Conservation (phyloP, 73 alveolate species). For the Tetrahymena elliotti region DNA sequence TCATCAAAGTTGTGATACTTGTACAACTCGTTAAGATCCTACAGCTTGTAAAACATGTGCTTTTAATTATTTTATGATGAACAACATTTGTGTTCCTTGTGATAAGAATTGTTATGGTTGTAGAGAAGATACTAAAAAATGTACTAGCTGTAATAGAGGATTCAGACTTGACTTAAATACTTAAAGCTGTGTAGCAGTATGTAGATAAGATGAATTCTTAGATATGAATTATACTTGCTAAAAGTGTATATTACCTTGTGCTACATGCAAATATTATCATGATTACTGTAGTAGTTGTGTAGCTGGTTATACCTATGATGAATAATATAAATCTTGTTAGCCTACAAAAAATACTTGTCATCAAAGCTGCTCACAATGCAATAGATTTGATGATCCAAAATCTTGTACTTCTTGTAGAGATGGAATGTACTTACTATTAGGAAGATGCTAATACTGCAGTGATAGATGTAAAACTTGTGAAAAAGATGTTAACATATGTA, state of each 20-base stretch:
- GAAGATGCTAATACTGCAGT: background rate
- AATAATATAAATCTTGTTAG: background rate
- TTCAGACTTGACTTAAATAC: background rate
- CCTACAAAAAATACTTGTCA: background rate
- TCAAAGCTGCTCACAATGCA: background rate
- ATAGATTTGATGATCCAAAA: background rate
- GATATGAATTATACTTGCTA: background rate
- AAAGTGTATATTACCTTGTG: background rate
- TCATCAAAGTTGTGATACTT: background rate
- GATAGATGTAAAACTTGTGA: background rate
- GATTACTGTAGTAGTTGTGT: background rate
- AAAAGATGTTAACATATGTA: background rate
- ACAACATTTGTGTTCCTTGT: background rate
- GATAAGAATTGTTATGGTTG: background rate
- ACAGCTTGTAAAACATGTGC: background rate
- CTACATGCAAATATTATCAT: background rate
- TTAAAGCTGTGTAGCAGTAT: background rate
- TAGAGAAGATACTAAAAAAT: background rate
- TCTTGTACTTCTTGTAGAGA: background rate
- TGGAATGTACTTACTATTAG: background rate
- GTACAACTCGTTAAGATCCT: background rate
- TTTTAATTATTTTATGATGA: background rate
- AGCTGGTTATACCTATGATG: background rate
- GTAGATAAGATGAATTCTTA: background rate
- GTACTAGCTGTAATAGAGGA: background rate